Conservation (phyloP, 2,329 filamentous ascomycete species). For the Cladosporium cucumerinum region DNA sequence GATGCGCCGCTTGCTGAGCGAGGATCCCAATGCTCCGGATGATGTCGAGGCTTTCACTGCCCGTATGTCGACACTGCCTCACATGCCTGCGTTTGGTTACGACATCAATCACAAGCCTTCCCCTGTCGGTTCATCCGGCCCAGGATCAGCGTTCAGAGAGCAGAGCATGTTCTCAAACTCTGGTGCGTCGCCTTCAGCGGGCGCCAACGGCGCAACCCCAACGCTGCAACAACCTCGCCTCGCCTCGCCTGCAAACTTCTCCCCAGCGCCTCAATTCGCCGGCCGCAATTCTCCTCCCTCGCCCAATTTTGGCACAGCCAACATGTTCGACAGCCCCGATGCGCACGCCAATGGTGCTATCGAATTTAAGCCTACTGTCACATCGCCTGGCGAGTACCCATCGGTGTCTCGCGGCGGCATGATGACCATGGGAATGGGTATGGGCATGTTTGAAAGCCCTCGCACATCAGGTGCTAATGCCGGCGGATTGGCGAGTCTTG, state of each 20-base stretch:
- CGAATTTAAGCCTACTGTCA: slow-evolving; percentile 16
- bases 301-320: slow-evolving; percentile 26
- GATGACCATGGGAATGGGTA: slow-evolving; percentile 15
- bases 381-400: slow-evolving; percentile 14
- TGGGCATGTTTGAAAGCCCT: slow-evolving; percentile 34
- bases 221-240: slow-evolving; percentile 23
- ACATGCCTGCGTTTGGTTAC: slow-evolving; percentile 27
- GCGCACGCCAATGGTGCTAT: slow-evolving; percentile 1
- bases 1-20: slow-evolving; percentile 24
- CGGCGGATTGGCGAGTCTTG: slow-evolving; percentile 19
- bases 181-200: slow-evolving; percentile 11
- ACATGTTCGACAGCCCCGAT: slow-evolving; percentile 30
- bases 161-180: slow-evolving; percentile 29
- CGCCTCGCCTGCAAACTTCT: slow-evolving; percentile 29
- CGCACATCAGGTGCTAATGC: slow-evolving; percentile 19
- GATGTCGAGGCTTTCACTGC: slow-evolving; percentile 21
- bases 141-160: slow-evolving; percentile 26
- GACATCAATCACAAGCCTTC: slow-evolving; percentile 18
- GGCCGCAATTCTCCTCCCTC: slow-evolving; percentile 22
- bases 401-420: slow-evolving; percentile 14
- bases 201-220: not conserved
- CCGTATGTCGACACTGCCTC: slow-evolving; percentile 14
- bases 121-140: slow-evolving; percentile 12
- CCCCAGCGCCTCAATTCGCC: slow-evolving; percentile 19
- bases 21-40: slow-evolving; percentile 20